These are phyloP conservation scores for Zoysia matrella DNA, from an alignment of 202 grass and related monocot genomes.

Conservation along the genomic window DNA sequence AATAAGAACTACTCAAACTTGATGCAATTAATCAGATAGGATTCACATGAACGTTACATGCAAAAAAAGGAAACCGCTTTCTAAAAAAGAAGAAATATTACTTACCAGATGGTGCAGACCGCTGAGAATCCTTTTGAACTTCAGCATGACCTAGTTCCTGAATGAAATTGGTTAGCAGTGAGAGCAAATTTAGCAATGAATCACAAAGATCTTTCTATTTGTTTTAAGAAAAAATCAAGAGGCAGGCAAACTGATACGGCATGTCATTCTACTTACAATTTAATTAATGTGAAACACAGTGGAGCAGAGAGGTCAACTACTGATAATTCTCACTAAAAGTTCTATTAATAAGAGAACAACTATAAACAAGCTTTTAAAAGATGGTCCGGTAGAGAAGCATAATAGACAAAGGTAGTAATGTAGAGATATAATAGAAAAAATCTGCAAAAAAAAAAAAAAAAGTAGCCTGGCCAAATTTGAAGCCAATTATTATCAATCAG, in stretches of 20 bases:
- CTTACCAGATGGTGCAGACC: slow-evolving; percentile 49
- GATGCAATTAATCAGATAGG: neutral
- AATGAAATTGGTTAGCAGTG: slow-evolving; percentile 28
- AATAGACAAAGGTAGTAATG: neutral
- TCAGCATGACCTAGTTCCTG: slow-evolving; percentile 60
- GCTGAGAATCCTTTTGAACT: slow-evolving; percentile 62
- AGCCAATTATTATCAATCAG: neutral
- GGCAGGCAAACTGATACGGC: neutral
- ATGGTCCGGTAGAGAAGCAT: neutral
- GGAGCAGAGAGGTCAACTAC: neutral
- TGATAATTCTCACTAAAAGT: neutral
- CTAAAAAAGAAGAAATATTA: neutral
- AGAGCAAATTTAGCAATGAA: slow-evolving; percentile 23
- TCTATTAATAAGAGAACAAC: neutral
- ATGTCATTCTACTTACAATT: neutral
- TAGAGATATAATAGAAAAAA: neutral
- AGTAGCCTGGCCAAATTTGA: neutral
- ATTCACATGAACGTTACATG: neutral
- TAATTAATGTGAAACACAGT: neutral
- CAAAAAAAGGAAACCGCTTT: neutral
- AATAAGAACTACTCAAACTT: neutral
- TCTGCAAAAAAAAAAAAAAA: neutral
- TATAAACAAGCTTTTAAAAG: neutral
- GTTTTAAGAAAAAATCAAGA: slow-evolving; percentile 27
- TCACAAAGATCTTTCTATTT: neutral